phyloP scores from a whole-genome alignment of 768 basidiomycete species.

The Hericium erinaceus region DNA sequence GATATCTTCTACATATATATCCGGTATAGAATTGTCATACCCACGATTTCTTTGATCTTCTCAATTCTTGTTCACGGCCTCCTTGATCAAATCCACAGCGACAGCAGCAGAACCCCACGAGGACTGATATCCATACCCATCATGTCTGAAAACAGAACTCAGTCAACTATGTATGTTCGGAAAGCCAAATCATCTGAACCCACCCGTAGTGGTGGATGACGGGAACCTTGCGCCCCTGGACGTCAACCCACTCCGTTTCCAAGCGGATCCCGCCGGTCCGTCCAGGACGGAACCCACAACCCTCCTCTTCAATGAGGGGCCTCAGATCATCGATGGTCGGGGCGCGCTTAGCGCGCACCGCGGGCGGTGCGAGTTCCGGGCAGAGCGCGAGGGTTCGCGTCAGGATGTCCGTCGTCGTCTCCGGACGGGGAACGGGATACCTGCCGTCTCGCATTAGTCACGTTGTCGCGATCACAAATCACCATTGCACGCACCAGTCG shows the following conservation, averaged over 20 bases:
- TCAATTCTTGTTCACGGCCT: slow-evolving; percentile 21
- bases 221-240: slow-evolving; percentile 27
- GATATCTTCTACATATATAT: not conserved
- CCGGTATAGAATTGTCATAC: not conserved
- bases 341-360: slow-evolving; percentile 15
- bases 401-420: slow-evolving; percentile 54
- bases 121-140: slow-evolving; percentile 53
- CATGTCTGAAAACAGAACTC: slow-evolving; percentile 32
- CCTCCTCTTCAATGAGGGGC: slow-evolving; percentile 29
- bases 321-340: slow-evolving; percentile 31
- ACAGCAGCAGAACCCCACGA: slow-evolving; percentile 56
- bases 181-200: slow-evolving; percentile 12
- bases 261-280: slow-evolving; percentile 62
- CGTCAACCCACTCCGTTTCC: slow-evolving; percentile 34
- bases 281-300: slow-evolving; percentile 56
- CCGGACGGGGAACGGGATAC: slow-evolving; percentile 56
- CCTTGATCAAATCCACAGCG: slow-evolving; percentile 38
- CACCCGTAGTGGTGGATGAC: slow-evolving; percentile 61
- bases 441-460: slow-evolving; percentile 22
- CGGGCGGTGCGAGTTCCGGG: slow-evolving; percentile 24
- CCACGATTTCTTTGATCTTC: not conserved
- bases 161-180: not conserved
- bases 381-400: slow-evolving; percentile 28
- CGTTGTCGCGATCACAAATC: not conserved
- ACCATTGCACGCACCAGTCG: slow-evolving; percentile 41